Percentiles rank a stretch among this genome's conserved stretches.
Conservation (phyloP, 2,329 filamentous ascomycete genomes). For the Diaporthe citri region DNA sequence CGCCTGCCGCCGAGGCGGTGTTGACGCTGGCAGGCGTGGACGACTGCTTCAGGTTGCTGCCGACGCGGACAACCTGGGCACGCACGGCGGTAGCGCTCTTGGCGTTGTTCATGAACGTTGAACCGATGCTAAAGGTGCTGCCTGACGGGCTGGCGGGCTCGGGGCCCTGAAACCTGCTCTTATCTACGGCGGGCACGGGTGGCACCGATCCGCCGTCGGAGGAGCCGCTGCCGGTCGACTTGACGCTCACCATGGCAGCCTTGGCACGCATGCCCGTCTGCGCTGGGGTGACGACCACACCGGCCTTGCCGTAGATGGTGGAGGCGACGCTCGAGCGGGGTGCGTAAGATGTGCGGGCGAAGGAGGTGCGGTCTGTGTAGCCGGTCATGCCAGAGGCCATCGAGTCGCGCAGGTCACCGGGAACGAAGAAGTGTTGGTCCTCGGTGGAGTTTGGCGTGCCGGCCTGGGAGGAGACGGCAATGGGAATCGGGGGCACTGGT, state of each 20-base stretch:
- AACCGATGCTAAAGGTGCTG: conserved; percentile 75
- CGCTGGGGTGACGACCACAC: conserved; percentile 83
- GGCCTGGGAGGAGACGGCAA: conserved; percentile 69
- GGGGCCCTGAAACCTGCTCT: conserved; percentile 65
- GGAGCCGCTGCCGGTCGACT: conserved; percentile 71
- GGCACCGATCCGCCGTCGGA: conserved; percentile 68
- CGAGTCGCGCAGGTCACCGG: conserved; percentile 89
- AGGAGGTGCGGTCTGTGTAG: conserved; percentile 72
- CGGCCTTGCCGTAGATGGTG: conserved; percentile 93
- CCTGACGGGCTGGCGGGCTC: conserved; percentile 65
- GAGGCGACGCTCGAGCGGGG: conserved; percentile 84
- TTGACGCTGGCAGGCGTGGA: conserved; percentile 40
- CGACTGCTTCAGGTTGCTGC: conserved; percentile 62
- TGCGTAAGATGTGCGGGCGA: conserved; percentile 69
- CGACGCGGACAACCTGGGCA: conserved; percentile 71
- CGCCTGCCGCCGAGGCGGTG: conserved; percentile 32
- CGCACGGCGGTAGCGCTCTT: conserved; percentile 68
- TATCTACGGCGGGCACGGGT: conserved; percentile 80
- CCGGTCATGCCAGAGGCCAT: conserved; percentile 85
- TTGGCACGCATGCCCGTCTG: conserved; percentile 90
- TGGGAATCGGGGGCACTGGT: conserved; percentile 93
- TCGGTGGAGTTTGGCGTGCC: conserved; percentile 70
- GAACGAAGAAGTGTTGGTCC: conserved; percentile 94
- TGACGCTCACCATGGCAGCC: conserved; percentile 93
- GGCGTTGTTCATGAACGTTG: conserved; percentile 75